A percentile compares a stretch with the other conserved stretches of the same genome.
Evolutionary conservation across 768 basidiomycete genomes (phyloP).

Genomic region (Coprinellus aureogranulatus): DNA sequence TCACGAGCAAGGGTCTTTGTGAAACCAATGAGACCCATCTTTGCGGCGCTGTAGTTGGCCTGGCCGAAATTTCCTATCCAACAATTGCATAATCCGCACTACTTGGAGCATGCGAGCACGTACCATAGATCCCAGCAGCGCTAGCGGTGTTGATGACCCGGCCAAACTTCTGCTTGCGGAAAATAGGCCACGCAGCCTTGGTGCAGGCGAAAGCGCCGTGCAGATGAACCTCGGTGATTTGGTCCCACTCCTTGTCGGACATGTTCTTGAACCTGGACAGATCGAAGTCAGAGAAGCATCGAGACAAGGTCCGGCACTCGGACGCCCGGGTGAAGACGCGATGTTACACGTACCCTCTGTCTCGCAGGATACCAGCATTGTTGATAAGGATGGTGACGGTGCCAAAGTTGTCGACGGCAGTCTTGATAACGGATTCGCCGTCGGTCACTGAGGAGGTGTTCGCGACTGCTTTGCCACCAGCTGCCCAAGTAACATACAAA

Average conservation of each 20-base stretch:
- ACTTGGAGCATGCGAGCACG: slow-evolving; percentile 16
- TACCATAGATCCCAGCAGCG: slow-evolving; percentile 91
- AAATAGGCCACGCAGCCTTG: slow-evolving; percentile 94
- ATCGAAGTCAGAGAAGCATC: background rate
- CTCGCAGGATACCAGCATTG: slow-evolving; percentile 89
- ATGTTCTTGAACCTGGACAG: slow-evolving; percentile 87
- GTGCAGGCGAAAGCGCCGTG: slow-evolving; percentile 92
- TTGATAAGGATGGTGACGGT: slow-evolving; percentile 86
- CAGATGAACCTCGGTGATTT: slow-evolving; percentile 83
- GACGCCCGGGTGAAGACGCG: slow-evolving; percentile 2
- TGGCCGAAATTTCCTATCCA: slow-evolving; percentile 87
- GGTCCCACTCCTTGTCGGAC: slow-evolving; percentile 92
- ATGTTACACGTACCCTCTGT: slow-evolving; percentile 56
- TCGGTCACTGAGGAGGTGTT: slow-evolving; percentile 88
- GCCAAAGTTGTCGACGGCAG: slow-evolving; percentile 83
- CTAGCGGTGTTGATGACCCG: slow-evolving; percentile 93
- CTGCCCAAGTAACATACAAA: too few species aligned
- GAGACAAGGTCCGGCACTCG: background rate
- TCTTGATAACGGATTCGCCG: slow-evolving; percentile 82
- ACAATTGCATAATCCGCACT: background rate
- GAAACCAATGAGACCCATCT: slow-evolving; percentile 92
- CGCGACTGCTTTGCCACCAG: slow-evolving; percentile 83
- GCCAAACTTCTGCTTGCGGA: slow-evolving; percentile 93
- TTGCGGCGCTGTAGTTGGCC: slow-evolving; percentile 96
- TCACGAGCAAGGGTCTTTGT: slow-evolving; percentile 91